These are phyloP conservation scores for Annona squamosa DNA, from an alignment of 164 flowering plant species.

Conservation along the genomic window DNA sequence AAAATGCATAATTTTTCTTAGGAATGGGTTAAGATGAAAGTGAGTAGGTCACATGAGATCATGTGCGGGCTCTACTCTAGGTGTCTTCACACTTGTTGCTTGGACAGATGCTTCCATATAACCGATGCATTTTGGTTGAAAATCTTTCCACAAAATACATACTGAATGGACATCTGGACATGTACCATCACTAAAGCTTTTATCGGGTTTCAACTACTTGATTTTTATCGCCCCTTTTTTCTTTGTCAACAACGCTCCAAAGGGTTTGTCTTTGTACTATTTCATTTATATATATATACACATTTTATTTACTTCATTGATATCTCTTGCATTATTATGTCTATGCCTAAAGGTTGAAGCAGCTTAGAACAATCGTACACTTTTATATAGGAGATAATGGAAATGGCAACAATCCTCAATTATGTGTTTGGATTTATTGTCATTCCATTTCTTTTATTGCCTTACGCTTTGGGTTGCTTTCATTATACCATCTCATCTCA, in stretches of 20 bases:
- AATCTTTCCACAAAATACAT: no score
- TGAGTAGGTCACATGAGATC: no score
- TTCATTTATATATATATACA: background rate
- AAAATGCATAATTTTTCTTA: no score
- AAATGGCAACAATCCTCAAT: constrained; percentile 70
- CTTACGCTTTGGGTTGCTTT: constrained; percentile 1
- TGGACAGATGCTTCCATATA: no score
- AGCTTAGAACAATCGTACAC: constrained; percentile 52
- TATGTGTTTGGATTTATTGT: constrained; percentile 13
- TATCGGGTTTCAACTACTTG: no score
- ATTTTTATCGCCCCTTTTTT: background rate
- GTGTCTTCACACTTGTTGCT: no score
- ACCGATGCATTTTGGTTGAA: no score
- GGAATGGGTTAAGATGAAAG: no score
- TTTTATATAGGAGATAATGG: constrained; percentile 59
- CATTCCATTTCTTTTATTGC: background rate
- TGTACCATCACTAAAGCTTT: no score
- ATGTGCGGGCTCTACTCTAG: no score
- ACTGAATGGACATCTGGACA: no score
- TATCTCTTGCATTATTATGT: constrained; percentile 1
- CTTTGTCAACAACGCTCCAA: background rate
- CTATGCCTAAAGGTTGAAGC: constrained; percentile 39
- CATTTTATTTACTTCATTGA: background rate
- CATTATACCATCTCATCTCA: background rate
- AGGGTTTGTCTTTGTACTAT: background rate